These are phyloP conservation scores for Mallotus nudiflorus DNA, from an alignment of 345 rosid species.

Conservation along the genomic window DNA sequence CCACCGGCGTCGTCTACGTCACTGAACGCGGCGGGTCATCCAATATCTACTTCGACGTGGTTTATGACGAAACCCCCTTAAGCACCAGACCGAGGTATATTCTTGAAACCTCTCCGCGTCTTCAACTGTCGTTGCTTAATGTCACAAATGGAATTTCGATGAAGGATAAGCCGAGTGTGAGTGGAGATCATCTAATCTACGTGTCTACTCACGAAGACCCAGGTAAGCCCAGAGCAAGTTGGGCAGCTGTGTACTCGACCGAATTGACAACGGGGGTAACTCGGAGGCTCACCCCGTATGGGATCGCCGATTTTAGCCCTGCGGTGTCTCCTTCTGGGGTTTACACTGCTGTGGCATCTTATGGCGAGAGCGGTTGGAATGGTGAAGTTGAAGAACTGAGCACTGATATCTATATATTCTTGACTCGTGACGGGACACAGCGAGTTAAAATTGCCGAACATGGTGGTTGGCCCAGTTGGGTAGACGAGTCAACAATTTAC, in stretches of 20 bases:
- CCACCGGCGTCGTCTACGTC: constrained; percentile 62
- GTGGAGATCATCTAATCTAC: constrained; percentile 54
- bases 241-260: constrained; percentile 82
- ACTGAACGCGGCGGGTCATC: constrained; percentile 69
- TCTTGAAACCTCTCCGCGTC: constrained; percentile 41
- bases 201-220: constrained; percentile 83
- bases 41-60: constrained; percentile 59
- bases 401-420: constrained; percentile 71
- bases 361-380: constrained; percentile 63
- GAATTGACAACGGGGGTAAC: constrained; percentile 56
- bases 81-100: constrained; percentile 34
- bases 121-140: constrained; percentile 53
- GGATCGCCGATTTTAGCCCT: constrained; percentile 76
- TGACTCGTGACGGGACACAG: constrained; percentile 68
- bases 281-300: constrained; percentile 64
- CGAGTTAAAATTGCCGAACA: constrained; percentile 74
- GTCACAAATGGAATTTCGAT: constrained; percentile 50
- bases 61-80: constrained; percentile 22
- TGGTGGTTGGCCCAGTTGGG: constrained; percentile 96
- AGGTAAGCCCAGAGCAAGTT: constrained; percentile 61
- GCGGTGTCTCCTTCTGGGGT: constrained; percentile 78
- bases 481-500: constrained; percentile 65
- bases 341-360: constrained; percentile 77
- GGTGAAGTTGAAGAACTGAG: constrained; percentile 77
- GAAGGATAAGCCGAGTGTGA: constrained; percentile 71